phyloP scores from a whole-genome alignment of 2,329 filamentous ascomycete species.

The Beauveria bassiana region DNA sequence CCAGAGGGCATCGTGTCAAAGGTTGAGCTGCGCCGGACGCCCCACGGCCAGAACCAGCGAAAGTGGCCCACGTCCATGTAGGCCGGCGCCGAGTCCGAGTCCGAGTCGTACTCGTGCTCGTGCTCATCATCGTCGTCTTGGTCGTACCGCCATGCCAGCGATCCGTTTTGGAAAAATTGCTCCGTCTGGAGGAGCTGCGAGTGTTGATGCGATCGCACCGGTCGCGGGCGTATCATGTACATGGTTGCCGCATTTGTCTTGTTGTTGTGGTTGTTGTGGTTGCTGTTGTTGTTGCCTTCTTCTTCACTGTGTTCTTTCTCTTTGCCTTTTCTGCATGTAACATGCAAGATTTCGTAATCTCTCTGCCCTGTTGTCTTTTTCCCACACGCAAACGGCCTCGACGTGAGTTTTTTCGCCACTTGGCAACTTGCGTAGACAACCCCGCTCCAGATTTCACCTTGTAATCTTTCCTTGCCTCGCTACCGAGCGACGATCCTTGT shows the following conservation, averaged over 20 bases:
- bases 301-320: neutral
- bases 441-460: too few relatives aligned
- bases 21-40: constrained; percentile 7
- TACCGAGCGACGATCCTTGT: too few relatives aligned
- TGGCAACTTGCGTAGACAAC: too few relatives aligned
- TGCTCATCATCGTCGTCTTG: neutral
- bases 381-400: too few relatives aligned
- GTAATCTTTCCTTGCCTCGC: too few relatives aligned
- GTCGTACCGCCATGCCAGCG: constrained; percentile 6
- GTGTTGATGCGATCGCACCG: constrained; percentile 4
- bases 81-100: neutral
- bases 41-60: constrained; percentile 11
- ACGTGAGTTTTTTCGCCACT: too few relatives aligned
- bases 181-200: constrained; percentile 6
- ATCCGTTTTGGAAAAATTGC: constrained; percentile 9
- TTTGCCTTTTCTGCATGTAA: too few relatives aligned
- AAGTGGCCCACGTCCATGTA: constrained; percentile 8
- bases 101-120: neutral
- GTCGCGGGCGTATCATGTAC: constrained; percentile 7
- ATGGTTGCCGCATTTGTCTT: neutral
- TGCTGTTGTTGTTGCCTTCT: neutral
- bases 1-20: constrained; percentile 9
- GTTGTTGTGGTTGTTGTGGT: neutral
- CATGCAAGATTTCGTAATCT: too few relatives aligned
- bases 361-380: too few relatives aligned